Base-by-base conservation (phyloP, 73 alveolate species). In the Uronychia setigera region DNA sequence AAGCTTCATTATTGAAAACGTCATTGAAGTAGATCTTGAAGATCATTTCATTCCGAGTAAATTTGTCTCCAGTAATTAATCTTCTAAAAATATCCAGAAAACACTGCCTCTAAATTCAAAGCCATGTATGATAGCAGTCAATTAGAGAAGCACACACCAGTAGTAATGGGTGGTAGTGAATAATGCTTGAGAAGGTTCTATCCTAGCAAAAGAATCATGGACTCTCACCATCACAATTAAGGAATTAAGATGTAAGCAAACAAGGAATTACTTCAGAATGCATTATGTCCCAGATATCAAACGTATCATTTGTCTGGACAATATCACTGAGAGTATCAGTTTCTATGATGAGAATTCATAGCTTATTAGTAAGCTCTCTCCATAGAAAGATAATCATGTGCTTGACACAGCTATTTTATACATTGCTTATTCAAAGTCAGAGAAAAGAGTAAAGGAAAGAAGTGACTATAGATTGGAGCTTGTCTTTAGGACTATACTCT, bases 121-220 rank as follows among this genome's bases (percentile, higher is more conserved):
- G 31, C 29, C 60, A 59, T 89, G 0, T 89, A 84, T 57, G 34
- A 79, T 34, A 84, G 92, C n/a, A 33, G 35, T 1, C 90, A 89
- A 31, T 80, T 89, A 31, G 75, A 88, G 26, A 84, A 82, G 34
- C 88, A 83, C 76, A 88, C 81, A n/a, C 95, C 95, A 26, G 89
- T 58, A 26, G 95, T 89, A 11, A 31, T 89, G 59, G 95, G 95
- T 28, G 95, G 95, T 0, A 84, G 92, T 84, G 95, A 89, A 29
- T 9, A 58, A 35, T 89, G 95, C 59, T 57, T 89, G 33, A 78
- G 95, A 79, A 77, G 95, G 81, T 83, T 89, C 29, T 78, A 83
- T 46, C 91, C 91, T 1, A 74, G 88, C 19, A 89, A 88, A n/a
- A 77, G 80, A 78, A 33, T 83, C 28, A 89, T 83, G 88, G 95